phyloP scores from a whole-genome alignment of 345 rosid genomes.

The Pistacia integerrima region DNA sequence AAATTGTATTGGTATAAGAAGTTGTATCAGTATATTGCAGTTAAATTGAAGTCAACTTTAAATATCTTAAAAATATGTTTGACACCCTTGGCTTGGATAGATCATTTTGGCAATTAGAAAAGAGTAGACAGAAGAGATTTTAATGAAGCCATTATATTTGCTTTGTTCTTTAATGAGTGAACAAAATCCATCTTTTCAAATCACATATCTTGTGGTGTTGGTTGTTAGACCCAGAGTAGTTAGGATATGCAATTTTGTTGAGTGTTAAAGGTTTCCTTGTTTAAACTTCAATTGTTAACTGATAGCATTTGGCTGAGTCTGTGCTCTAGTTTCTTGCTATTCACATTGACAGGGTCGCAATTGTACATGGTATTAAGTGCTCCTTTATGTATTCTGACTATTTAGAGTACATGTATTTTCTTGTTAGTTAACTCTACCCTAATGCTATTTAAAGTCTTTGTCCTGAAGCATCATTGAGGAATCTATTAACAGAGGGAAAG shows the following conservation, averaged over 20 bases:
- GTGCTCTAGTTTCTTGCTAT: background rate
- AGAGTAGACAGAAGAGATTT: too few relatives aligned
- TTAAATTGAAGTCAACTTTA: too few relatives aligned
- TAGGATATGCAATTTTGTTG: background rate
- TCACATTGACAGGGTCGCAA: background rate
- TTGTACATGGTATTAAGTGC: background rate
- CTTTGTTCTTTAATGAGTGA: too few relatives aligned
- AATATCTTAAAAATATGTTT: too few relatives aligned
- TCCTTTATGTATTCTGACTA: background rate
- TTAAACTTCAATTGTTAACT: background rate
- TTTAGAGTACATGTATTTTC: background rate
- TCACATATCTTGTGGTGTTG: background rate
- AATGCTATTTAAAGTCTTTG: slow-evolving; percentile 10
- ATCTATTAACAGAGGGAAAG: slow-evolving; percentile 48
- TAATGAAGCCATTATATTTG: too few relatives aligned
- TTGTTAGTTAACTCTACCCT: slow-evolving; percentile 2
- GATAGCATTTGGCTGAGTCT: background rate
- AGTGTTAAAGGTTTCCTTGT: background rate
- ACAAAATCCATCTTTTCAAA: too few relatives aligned
- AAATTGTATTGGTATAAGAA: too few relatives aligned
- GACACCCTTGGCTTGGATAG: too few relatives aligned
- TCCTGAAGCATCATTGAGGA: slow-evolving; percentile 62
- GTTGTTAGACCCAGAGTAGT: background rate
- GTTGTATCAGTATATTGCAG: too few relatives aligned
- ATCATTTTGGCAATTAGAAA: too few relatives aligned